phyloP scores from a whole-genome alignment of 2,329 filamentous ascomycete species.

The Periconia macrospinosa region DNA sequence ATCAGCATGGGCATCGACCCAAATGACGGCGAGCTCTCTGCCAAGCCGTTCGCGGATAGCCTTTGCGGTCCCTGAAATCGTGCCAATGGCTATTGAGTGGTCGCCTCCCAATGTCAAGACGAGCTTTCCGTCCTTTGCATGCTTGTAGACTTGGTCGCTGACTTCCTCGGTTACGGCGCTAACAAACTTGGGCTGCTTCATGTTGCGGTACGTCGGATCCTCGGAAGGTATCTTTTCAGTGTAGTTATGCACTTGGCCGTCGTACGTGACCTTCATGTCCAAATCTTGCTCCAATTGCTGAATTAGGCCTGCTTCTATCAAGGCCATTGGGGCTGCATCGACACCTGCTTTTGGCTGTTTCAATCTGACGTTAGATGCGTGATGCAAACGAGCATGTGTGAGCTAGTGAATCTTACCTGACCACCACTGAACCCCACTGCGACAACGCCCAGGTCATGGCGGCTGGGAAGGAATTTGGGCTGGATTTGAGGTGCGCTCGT shows the following conservation, averaged over 20 bases:
- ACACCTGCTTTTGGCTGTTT: slow-evolving; percentile 83
- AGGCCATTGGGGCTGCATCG: slow-evolving; percentile 83
- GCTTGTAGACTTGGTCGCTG: slow-evolving; percentile 81
- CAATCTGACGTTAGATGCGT: slow-evolving; percentile 11
- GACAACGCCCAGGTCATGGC: slow-evolving; percentile 83
- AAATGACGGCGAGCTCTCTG: slow-evolving; percentile 90
- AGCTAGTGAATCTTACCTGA: slow-evolving; percentile 64
- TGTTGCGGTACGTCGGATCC: slow-evolving; percentile 82
- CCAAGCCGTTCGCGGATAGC: slow-evolving; percentile 81
- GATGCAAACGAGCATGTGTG: slow-evolving; percentile 3
- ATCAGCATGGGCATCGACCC: slow-evolving; percentile 97
- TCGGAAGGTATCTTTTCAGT: slow-evolving; percentile 68
- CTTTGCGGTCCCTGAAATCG: slow-evolving; percentile 82
- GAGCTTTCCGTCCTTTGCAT: slow-evolving; percentile 80
- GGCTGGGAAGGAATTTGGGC: slow-evolving; percentile 77
- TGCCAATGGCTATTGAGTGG: slow-evolving; percentile 95
- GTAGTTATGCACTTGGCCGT: slow-evolving; percentile 81
- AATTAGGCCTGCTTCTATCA: slow-evolving; percentile 87
- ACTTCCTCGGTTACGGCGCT: slow-evolving; percentile 82
- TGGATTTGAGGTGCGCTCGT: slow-evolving; percentile 60
- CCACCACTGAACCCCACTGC: slow-evolving; percentile 96
- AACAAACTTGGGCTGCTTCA: slow-evolving; percentile 91
- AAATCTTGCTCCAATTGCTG: slow-evolving; percentile 81
- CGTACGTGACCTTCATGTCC: slow-evolving; percentile 84
- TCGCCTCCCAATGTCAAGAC: slow-evolving; percentile 94